These are phyloP conservation scores for Hondaea fermentalgiana DNA, from an alignment of 108 stramenopile genomes.

Conservation along the genomic window DNA sequence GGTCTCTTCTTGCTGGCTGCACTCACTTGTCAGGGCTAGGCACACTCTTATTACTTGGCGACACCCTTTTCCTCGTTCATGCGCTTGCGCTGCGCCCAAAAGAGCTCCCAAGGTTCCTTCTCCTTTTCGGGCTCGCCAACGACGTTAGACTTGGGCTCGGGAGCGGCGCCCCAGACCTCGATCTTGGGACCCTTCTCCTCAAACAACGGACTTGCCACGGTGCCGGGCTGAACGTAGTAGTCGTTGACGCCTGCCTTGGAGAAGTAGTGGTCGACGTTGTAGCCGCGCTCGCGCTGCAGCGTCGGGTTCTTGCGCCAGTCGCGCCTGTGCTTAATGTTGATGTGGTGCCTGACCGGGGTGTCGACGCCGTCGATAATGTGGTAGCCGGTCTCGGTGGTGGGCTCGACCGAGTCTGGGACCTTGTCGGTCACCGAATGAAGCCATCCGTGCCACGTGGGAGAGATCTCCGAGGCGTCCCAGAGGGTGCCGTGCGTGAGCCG, in stretches of 20 bases:
- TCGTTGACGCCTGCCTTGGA: neutral
- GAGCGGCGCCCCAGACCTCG: neutral
- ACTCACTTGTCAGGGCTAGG: too few relatives aligned
- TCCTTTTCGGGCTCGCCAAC: neutral
- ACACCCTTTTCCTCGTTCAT: neutral
- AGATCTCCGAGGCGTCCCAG: neutral
- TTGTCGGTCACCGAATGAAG: neutral
- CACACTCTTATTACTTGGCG: neutral
- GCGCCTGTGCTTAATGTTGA: neutral
- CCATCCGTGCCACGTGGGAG: neutral
- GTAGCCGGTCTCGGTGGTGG: neutral
- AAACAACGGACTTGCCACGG: neutral
- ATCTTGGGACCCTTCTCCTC: slow-evolving; percentile 15
- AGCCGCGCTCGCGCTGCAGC: slow-evolving; percentile 12
- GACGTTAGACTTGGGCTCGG: neutral
- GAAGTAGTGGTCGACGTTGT: slow-evolving; percentile 9
- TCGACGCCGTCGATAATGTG: slow-evolving; percentile 5
- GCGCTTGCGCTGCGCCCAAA: neutral
- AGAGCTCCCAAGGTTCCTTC: neutral
- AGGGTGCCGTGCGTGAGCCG: too few relatives aligned
- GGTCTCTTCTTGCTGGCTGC: too few relatives aligned
- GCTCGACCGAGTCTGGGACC: neutral
- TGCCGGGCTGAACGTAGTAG: slow-evolving; percentile 3
- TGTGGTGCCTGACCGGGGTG: neutral
- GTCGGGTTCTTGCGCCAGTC: neutral